Base-by-base conservation (phyloP, 1,139 yeast species). In the Nakaseomyces bracarensis region DNA sequence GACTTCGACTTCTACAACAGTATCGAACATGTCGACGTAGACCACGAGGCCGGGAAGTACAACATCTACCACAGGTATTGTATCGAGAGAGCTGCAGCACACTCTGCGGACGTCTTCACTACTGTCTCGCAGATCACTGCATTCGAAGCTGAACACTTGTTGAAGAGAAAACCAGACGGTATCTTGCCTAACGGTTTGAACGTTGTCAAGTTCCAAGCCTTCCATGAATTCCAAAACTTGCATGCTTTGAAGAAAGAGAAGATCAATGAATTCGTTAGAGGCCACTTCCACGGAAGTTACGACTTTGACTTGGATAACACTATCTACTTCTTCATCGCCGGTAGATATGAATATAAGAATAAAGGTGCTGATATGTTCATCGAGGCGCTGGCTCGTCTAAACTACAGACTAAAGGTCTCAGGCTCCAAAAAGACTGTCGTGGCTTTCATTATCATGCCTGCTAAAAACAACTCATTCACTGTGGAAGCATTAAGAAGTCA, bases 371-470 rank as follows among this genome's bases (percentile, higher is more conserved):
- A 91, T 64, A 82, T 91, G 72, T 91, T 79, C 64, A 85, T 91
- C 57, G 98, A 91, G 65, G 72, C 95, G 2, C 73, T 91, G 54
- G 97, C 97, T 1, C 75, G 98, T 54, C 75, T 91, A 59, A 91
- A 91, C 66, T 91, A 89, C 63, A 75, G 79, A 50, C 75, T 91
- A 59, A 87, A 91, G 67, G 80, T 77, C 49, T 65, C 78, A 6
- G 87, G 86, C 31, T 83, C 95, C 11, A 84, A 83, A 55, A 82
- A 81, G 71, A 91, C 97, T 0, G 93, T 91, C 26, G 96, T 91
- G 39, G 97, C 97, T n/a, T 91, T 91, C 62, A 85, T 91, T 57
- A 89, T 91, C 63, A 91, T 91, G 98, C 98, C 98, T 1, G 97
- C 96, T 16, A 78, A 81, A 44, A 89, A 95, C 45, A 82, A 82